Base-by-base conservation (phyloP, 2,329 filamentous ascomycete species). In the Nigrospora osmanthi region DNA sequence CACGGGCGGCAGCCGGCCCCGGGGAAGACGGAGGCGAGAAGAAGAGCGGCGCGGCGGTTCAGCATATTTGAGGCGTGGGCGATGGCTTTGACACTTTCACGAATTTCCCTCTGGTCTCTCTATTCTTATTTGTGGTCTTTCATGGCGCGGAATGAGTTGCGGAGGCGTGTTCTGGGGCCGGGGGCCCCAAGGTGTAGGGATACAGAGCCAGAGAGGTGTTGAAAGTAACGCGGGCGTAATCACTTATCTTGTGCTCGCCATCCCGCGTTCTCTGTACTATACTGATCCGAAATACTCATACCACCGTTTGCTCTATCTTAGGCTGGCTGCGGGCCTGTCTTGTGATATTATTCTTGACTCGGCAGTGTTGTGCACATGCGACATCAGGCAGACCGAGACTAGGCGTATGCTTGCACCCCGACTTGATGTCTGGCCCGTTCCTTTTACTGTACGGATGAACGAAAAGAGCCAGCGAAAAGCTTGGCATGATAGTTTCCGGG, bases 281-380 rank as follows among this genome's bases (percentile, higher is more conserved):
- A 41, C 40, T 41, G 42, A 49, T 39, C 40, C 40, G 35, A 23
- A 42, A 45, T 46, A 44, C 40, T 42, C 44, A 42, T 23, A 36
- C 23, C 23, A 28, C 5, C 9, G 23, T 28, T 28, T 28, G 9
- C 9, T 2, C 23, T 10, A 7, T 7, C 23, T 7, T 28, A 7
- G 23, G 9, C 4, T 10, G 23, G 10, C 23, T 2, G 7, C 9
- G 23, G 23, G 23, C 23, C 5, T 28, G 23, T 10, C 19, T 23
- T 7, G 23, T 28, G 23, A 28, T 28, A 6, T 28, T 28, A 6
- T 28, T 7, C 23, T 10, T 28, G 23, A 28, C 23, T 28, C 23
- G 23, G 19, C 19, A 4, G 19, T 23, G 19, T 23, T 6, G 19
- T 23, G 19, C 19, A 6, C 19, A 23, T 28, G 23, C 23, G 23